phyloP scores from a whole-genome alignment of 768 basidiomycete genomes.

The Pleurotus sapidus region DNA sequence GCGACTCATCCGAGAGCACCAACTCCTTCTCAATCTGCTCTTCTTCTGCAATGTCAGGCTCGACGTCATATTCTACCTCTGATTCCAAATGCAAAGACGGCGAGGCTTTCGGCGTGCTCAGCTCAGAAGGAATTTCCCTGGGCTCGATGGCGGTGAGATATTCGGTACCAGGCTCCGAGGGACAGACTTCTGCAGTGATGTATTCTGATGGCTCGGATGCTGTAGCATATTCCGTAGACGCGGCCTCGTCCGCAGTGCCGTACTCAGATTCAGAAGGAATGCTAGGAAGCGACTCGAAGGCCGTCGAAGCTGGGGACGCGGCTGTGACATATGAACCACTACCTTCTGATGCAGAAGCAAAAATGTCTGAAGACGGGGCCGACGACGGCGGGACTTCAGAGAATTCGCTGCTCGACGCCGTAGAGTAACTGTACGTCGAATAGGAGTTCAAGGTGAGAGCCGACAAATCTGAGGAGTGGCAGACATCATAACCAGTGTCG shows the following conservation, averaged over 20 bases:
- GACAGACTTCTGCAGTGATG: constrained; percentile 44
- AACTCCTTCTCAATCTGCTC: background rate
- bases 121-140: constrained; percentile 38
- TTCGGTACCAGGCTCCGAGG: constrained; percentile 27
- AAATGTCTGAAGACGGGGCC: constrained; percentile 33
- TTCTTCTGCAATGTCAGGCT: constrained; percentile 18
- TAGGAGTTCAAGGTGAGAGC: constrained; percentile 28
- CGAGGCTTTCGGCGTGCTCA: constrained; percentile 38
- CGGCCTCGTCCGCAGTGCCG: constrained; percentile 13
- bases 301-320: constrained; percentile 38
- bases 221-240: constrained; percentile 39
- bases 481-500: constrained; percentile 54
- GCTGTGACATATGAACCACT: constrained; percentile 50
- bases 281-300: constrained; percentile 54
- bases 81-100: constrained; percentile 17
- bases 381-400: constrained; percentile 22
- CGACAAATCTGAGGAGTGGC: constrained; percentile 48
- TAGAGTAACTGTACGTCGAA: constrained; percentile 14
- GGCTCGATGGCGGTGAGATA: constrained; percentile 20
- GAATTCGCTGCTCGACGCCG: constrained; percentile 12
- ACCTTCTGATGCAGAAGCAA: constrained; percentile 42
- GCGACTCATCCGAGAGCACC: constrained; percentile 1
- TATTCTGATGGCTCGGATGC: constrained; percentile 38
- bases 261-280: constrained; percentile 57
- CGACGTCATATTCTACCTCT: constrained; percentile 14